phyloP scores from a whole-genome alignment of 2,329 filamentous ascomycete species.

The Fragosphaeria purpurea region DNA sequence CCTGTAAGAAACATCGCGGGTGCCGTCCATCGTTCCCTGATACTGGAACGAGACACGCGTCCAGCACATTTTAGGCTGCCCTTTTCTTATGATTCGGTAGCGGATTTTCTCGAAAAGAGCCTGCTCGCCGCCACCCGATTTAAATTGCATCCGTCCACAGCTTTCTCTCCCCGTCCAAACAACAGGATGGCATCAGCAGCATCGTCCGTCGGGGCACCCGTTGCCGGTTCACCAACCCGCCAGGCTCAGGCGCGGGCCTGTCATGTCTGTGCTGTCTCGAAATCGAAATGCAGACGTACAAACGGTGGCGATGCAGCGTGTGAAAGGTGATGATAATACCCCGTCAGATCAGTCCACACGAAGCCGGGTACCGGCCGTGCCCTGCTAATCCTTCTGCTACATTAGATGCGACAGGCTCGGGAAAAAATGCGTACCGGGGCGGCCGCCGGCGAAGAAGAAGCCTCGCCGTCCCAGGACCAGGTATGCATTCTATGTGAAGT shows the following conservation, averaged over 20 bases:
- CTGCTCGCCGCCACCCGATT: too few relatives aligned
- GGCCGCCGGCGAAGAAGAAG: background rate
- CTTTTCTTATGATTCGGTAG: too few relatives aligned
- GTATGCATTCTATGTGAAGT: background rate
- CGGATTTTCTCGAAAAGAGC: too few relatives aligned
- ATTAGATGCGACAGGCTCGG: background rate
- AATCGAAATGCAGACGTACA: background rate
- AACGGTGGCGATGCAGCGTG: background rate
- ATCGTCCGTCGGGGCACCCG: background rate
- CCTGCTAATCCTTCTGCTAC: background rate
- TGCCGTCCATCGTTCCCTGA: background rate
- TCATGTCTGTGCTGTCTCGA: background rate
- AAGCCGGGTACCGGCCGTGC: background rate
- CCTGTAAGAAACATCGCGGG: background rate
- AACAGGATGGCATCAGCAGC: background rate
- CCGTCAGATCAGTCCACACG: too few relatives aligned
- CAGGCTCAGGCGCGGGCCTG: background rate
- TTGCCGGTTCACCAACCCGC: background rate
- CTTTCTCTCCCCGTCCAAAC: too few relatives aligned
- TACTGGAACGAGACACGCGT: too few relatives aligned
- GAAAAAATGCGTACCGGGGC: background rate
- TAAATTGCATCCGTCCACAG: too few relatives aligned
- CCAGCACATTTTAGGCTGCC: too few relatives aligned
- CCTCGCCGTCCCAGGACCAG: background rate
- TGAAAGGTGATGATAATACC: background rate